Evolutionary conservation across 2,329 filamentous ascomycete genomes (phyloP).

Genomic region (Stachybotrys echinatus): DNA sequence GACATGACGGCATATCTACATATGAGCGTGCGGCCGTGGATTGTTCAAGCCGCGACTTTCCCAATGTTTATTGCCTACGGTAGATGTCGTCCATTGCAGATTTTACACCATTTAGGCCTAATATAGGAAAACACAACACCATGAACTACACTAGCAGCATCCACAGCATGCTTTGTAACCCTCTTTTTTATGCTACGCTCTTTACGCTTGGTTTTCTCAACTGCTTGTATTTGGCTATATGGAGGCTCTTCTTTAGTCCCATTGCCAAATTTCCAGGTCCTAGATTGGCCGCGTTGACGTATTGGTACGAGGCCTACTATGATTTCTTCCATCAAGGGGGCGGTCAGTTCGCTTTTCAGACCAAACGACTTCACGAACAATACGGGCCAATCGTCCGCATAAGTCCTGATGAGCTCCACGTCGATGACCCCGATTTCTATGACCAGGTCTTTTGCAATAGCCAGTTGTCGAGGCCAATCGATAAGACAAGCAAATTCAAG

Average conservation of each 20-base stretch:
- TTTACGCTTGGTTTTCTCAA: too few relatives aligned
- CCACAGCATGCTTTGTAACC: too few relatives aligned
- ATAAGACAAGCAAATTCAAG: not conserved
- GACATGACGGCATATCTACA: too few relatives aligned
- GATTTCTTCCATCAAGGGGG: constrained; percentile 1
- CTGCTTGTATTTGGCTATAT: constrained; percentile 7
- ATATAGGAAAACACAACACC: too few relatives aligned
- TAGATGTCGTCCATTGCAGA: too few relatives aligned
- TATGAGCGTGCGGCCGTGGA: too few relatives aligned
- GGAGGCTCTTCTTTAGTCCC: constrained; percentile 5
- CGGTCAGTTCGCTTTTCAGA: constrained; percentile 3
- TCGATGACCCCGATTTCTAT: not conserved
- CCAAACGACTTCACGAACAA: constrained; percentile 6
- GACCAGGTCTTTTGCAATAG: not conserved
- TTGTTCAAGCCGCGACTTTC: too few relatives aligned
- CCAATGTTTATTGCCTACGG: too few relatives aligned
- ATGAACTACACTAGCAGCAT: too few relatives aligned
- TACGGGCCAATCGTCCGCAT: constrained; percentile 6
- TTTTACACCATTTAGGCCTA: too few relatives aligned
- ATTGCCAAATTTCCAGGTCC: constrained; percentile 10
- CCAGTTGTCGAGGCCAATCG: not conserved
- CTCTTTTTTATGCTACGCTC: too few relatives aligned
- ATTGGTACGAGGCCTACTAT: constrained; percentile 6
- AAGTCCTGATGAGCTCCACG: not conserved
- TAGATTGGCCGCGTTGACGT: constrained; percentile 6